Percentiles rank a stretch among this genome's conserved stretches.
Evolutionary conservation across 2,329 filamentous ascomycete genomes (phyloP).

Genomic region (Parafenestella ontariensis): DNA sequence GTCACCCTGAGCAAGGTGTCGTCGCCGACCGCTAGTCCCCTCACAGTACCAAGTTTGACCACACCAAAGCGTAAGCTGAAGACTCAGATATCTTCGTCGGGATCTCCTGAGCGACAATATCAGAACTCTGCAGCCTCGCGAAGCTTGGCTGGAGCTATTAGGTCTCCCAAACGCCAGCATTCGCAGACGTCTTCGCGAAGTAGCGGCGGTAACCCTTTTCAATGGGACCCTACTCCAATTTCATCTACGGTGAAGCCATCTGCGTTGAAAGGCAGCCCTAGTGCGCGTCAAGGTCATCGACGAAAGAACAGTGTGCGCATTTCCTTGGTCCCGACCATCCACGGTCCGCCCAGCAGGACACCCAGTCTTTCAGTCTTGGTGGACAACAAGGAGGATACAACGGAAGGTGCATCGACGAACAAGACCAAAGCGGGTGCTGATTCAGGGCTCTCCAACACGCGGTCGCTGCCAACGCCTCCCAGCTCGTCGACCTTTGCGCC

Average conservation of each 20-base stretch:
- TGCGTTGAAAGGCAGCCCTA: slow-evolving; percentile 54
- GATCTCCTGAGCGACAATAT: slow-evolving; percentile 47
- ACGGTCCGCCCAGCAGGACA: slow-evolving; percentile 47
- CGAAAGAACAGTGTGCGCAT: slow-evolving; percentile 56
- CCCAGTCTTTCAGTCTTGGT: slow-evolving; percentile 46
- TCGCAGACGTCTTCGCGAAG: slow-evolving; percentile 52
- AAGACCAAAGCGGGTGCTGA: slow-evolving; percentile 13
- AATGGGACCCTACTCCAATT: slow-evolving; percentile 52
- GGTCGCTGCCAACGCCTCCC: slow-evolving; percentile 34
- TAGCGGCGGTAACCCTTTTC: slow-evolving; percentile 56
- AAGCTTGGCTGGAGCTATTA: slow-evolving; percentile 42
- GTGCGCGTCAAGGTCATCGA: slow-evolving; percentile 52
- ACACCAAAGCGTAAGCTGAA: slow-evolving; percentile 47
- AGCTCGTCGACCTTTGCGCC: slow-evolving; percentile 44
- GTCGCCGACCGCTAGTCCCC: slow-evolving; percentile 34
- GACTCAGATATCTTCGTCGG: slow-evolving; percentile 47
- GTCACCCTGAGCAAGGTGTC: slow-evolving; percentile 45
- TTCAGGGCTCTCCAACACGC: slow-evolving; percentile 19
- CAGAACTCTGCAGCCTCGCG: slow-evolving; percentile 40
- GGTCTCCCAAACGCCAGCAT: slow-evolving; percentile 45
- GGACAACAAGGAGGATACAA: slow-evolving; percentile 49
- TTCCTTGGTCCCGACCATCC: slow-evolving; percentile 51
- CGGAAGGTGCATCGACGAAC: slow-evolving; percentile 15
- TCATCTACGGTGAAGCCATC: slow-evolving; percentile 48
- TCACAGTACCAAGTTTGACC: slow-evolving; percentile 33